Conservation (phyloP, 108 stramenopile genomes). For the Schizochytrium sp. region DNA sequence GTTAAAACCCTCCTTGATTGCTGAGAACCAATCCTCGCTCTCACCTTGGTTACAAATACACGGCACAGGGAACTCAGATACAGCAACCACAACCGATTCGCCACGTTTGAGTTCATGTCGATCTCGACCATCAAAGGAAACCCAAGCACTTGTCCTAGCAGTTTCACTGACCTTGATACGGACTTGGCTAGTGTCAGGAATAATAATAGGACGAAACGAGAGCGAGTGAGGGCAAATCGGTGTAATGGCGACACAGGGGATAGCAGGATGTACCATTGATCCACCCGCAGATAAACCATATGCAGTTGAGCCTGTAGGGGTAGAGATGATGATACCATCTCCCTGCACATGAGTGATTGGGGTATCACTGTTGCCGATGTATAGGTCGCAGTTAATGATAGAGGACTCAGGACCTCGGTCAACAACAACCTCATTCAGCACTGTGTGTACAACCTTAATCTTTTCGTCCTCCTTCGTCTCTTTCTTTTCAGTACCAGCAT, state of each 20-base stretch:
- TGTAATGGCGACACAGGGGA: constrained; percentile 91
- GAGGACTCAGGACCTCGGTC: constrained; percentile 89
- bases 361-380: constrained; percentile 60
- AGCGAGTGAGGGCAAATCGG: constrained; percentile 97
- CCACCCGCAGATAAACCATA: constrained; percentile 96
- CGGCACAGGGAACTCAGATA: constrained; percentile 91
- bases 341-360: constrained; percentile 95
- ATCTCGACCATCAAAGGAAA: constrained; percentile 93
- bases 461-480: constrained; percentile 37
- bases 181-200: constrained; percentile 91
- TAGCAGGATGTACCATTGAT: constrained; percentile 95
- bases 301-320: constrained; percentile 95
- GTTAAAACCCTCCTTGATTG: constrained; percentile 65
- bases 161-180: constrained; percentile 86
- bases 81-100: constrained; percentile 87
- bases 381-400: constrained; percentile 88
- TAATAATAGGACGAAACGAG: constrained; percentile 92
- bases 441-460: constrained; percentile 76
- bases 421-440: constrained; percentile 94
- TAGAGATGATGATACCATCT: constrained; percentile 94
- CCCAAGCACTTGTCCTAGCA: constrained; percentile 86
- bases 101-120: constrained; percentile 86
- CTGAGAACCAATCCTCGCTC: constrained; percentile 72
- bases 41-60: constrained; percentile 63
- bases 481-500: too few species aligned